Percentiles rank a stretch among this genome's conserved stretches.
Conservation (phyloP, 768 basidiomycete species). For the Boletus rubropictus region DNA sequence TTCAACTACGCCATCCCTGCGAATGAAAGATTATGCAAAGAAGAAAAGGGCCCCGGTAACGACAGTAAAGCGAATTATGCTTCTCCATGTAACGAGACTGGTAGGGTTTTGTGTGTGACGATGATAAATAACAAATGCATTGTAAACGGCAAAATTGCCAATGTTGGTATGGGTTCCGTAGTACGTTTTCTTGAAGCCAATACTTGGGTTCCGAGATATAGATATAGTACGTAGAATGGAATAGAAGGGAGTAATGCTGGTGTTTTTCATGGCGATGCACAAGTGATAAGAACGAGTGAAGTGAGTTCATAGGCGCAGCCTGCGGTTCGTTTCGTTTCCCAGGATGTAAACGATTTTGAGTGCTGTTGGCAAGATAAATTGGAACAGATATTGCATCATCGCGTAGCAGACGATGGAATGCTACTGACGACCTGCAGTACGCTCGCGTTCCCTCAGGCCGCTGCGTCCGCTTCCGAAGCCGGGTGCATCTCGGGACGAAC, state of each 20-base stretch:
- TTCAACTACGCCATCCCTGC: slow-evolving; percentile 16
- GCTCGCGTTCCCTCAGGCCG: slow-evolving; percentile 46
- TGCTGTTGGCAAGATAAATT: slow-evolving; percentile 2
- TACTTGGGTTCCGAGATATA: slow-evolving; percentile 32
- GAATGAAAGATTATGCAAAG: not conserved
- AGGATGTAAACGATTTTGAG: slow-evolving; percentile 11
- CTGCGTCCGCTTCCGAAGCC: slow-evolving; percentile 63
- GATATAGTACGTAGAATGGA: slow-evolving; percentile 32
- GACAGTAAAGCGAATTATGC: slow-evolving; percentile 19
- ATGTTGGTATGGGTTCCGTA: slow-evolving; percentile 32
- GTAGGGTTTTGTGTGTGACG: slow-evolving; percentile 23
- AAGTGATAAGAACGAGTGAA: slow-evolving; percentile 11
- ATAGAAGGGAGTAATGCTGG: slow-evolving; percentile 24
- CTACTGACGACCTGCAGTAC: slow-evolving; percentile 27
- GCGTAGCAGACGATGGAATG: not conserved
- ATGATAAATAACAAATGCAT: slow-evolving; percentile 32
- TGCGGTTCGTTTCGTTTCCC: slow-evolving; percentile 16
- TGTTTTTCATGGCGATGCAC: slow-evolving; percentile 27
- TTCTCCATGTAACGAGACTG: slow-evolving; percentile 23
- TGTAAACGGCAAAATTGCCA: slow-evolving; percentile 23
- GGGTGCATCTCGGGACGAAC: slow-evolving; percentile 43
- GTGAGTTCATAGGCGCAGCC: slow-evolving; percentile 22
- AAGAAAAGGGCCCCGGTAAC: slow-evolving; percentile 12
- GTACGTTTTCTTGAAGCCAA: slow-evolving; percentile 26
- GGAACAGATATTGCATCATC: not conserved